A percentile compares a stretch with the other conserved stretches of the same genome.
Conservation (phyloP, 495 filamentous ascomycete genomes). For the Filosporella fistucella region DNA sequence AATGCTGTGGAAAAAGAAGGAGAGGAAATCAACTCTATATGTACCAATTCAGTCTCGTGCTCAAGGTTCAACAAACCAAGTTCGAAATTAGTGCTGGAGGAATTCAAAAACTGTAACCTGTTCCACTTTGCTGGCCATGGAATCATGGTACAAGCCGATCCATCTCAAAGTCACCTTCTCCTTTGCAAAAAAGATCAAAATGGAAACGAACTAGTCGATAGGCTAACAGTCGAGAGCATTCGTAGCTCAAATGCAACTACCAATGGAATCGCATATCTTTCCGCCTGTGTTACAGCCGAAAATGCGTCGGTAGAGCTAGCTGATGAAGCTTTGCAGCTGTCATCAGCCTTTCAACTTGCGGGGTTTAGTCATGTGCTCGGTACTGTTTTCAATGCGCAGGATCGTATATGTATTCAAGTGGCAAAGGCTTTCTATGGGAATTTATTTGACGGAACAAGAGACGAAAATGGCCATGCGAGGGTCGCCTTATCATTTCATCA, state of each 20-base stretch:
- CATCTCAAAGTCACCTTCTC: constrained; percentile 22
- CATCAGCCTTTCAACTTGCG: constrained; percentile 29
- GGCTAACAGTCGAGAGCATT: background rate
- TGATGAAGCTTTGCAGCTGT: constrained; percentile 31
- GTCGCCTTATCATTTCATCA: no score
- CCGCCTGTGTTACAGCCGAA: constrained; percentile 30
- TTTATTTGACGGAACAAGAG: no score
- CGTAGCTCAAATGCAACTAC: background rate
- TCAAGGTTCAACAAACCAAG: constrained; percentile 9
- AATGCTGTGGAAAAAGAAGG: constrained; percentile 2
- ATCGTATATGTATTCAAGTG: background rate
- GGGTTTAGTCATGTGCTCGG: constrained; percentile 31
- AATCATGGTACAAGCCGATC: constrained; percentile 5
- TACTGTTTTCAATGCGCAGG: constrained; percentile 18
- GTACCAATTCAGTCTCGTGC: background rate
- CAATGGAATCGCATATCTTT: constrained; percentile 20
- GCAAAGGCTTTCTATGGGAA: constrained; percentile 6
- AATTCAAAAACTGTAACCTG: constrained; percentile 8
- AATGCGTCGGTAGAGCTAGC: constrained; percentile 11
- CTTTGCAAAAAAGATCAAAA: constrained; percentile 4
- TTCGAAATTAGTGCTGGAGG: background rate
- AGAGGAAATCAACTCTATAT: background rate
- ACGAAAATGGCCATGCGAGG: no score
- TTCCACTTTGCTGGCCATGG: constrained; percentile 27
- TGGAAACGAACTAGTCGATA: background rate